Evolutionary conservation across 2,329 filamentous ascomycete species (phyloP), one percentile per base, ranked within the genome.

Genomic region (Geosmithia putterillii): DNA sequence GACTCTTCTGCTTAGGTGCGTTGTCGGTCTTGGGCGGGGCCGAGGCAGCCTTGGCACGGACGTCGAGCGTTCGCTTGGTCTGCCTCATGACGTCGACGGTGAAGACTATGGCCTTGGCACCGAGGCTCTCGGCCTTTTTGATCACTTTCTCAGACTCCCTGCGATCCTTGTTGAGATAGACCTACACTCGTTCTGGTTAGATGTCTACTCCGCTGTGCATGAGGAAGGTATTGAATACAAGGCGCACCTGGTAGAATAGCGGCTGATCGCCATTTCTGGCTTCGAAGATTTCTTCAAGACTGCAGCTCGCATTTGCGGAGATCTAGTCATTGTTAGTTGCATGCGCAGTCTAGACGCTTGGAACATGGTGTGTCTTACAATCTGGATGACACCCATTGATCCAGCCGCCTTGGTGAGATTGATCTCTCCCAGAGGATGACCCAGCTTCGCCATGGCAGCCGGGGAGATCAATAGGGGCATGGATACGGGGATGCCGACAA

Each of bases 391-490:
- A 38, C 67, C 56, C 28, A 63, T 66, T 6, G 58, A 57, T 4
- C 58, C 66, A 8, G 70, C 64, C 19, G 64, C 67, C 49, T 66
- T 59, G 28, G 67, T 61, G 43, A 74, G 58, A 48, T 70, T 70
- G n/a, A 65, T 48, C 53, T 73, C 70, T 15, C 57, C 69, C 2
- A 64, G 62, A 1, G 58, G 53, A 46, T 72, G 57, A 1, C 60
- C 65, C 38, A 67, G 66, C 19, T 59, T 65, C 28, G 60, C 68
- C 18, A 62, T 59, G 10, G 66, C 64, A 23, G 65, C 66, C 1
- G 69, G 69, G 2, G 62, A 60, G 50, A 73, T 71, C 52, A 71
- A 72, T 54, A 73, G 62, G 1, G 70, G 69, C 7, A 65, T 62
- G 10, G 60, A 63, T 45, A 70, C 67, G 50, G 69, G 68, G 50